A percentile compares a stretch with the other conserved stretches of the same genome.
phyloP scores from a whole-genome alignment of 768 basidiomycete species.

The button mushroom (Agaricus bisporus) region DNA sequence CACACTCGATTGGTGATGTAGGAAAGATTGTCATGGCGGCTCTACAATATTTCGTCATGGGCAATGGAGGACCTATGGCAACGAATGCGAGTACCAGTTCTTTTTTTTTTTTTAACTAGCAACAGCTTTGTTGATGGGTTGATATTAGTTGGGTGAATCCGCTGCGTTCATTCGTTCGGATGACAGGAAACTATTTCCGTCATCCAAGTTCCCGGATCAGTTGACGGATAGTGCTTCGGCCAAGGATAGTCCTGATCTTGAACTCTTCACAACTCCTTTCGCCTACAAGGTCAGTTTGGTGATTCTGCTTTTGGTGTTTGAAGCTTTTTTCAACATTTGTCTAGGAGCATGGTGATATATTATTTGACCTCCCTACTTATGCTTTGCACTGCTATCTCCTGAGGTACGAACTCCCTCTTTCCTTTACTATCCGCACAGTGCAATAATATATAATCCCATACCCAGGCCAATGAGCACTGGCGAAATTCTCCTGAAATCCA shows the following conservation, averaged over 20 bases:
- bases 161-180: slow-evolving; percentile 55
- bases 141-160: slow-evolving; percentile 40
- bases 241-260: slow-evolving; percentile 40
- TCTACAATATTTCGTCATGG: slow-evolving; percentile 35
- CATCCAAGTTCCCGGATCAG: slow-evolving; percentile 26
- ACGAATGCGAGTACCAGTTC: slow-evolving; percentile 39
- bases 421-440: not conserved
- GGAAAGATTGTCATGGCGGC: slow-evolving; percentile 25
- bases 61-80: slow-evolving; percentile 43
- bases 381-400: slow-evolving; percentile 36
- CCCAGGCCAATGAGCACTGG: slow-evolving; percentile 38
- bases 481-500: slow-evolving; percentile 30
- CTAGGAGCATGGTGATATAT: slow-evolving; percentile 29
- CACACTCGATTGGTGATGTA: slow-evolving; percentile 21
- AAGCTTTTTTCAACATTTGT: too few relatives aligned
- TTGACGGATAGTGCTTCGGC: slow-evolving; percentile 41
- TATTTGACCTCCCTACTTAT: slow-evolving; percentile 32
- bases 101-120: too few relatives aligned
- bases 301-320: too few relatives aligned
- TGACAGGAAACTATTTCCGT: slow-evolving; percentile 43
- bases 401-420: slow-evolving; percentile 21
- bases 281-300: slow-evolving; percentile 29
- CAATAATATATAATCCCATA: not conserved
- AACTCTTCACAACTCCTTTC: slow-evolving; percentile 37
- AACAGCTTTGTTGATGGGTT: not conserved